A percentile compares a stretch with the other conserved stretches of the same genome.
Evolutionary conservation across 768 basidiomycete species (phyloP).

Genomic region (Dioszegia crocea): DNA sequence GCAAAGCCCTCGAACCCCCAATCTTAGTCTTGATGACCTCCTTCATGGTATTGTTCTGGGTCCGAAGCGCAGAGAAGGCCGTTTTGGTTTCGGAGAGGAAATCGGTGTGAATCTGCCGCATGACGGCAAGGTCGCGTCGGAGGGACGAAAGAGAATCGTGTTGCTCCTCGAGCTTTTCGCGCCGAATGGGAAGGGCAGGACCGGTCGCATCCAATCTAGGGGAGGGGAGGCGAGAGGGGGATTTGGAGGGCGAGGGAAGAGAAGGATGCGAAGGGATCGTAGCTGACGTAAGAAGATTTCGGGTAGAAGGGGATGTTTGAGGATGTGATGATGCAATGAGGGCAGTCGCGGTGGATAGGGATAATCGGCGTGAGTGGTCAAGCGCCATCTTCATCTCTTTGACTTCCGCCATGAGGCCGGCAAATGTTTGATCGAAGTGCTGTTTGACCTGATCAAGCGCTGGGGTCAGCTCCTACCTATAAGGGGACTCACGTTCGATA

Average conservation of each 20-base stretch:
- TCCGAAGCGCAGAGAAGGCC: slow-evolving; percentile 68
- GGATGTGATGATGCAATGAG: slow-evolving; percentile 30
- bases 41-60: slow-evolving; percentile 81
- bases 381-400: slow-evolving; percentile 77
- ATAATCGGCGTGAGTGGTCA: slow-evolving; percentile 56
- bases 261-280: not conserved
- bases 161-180: slow-evolving; percentile 79
- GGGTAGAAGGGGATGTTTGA: slow-evolving; percentile 49
- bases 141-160: slow-evolving; percentile 93
- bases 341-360: slow-evolving; percentile 48
- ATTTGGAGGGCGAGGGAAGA: slow-evolving; percentile 1
- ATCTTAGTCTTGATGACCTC: slow-evolving; percentile 76
- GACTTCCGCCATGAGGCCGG: slow-evolving; percentile 75
- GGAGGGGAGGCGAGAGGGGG: slow-evolving; percentile 4
- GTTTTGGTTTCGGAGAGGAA: slow-evolving; percentile 90
- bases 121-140: slow-evolving; percentile 83
- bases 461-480: slow-evolving; percentile 46
- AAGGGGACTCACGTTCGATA: slow-evolving; percentile 77
- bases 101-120: slow-evolving; percentile 90
- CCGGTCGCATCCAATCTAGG: slow-evolving; percentile 5
- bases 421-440: slow-evolving; percentile 90
- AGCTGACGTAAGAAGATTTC: slow-evolving; percentile 8
- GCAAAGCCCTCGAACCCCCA: slow-evolving; percentile 78
- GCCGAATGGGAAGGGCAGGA: not conserved
- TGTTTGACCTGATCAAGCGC: slow-evolving; percentile 98